Evolutionary conservation across 768 basidiomycete genomes (phyloP).

Genomic region (Suillus variegatus): DNA sequence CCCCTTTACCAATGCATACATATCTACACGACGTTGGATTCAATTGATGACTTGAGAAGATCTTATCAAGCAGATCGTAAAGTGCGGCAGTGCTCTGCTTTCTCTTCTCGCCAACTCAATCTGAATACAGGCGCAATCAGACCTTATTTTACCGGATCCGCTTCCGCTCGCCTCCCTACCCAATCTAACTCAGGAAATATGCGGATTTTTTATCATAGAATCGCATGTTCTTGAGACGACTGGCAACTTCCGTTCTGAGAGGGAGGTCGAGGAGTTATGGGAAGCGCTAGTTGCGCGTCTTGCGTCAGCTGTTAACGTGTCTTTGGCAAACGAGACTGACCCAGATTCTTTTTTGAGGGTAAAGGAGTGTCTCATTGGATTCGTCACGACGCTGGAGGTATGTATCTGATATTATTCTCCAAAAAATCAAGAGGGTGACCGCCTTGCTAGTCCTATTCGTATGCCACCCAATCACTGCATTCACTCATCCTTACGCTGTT

Average conservation of each 20-base stretch:
- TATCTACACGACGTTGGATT: constrained; percentile 90
- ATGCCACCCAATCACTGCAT: constrained; percentile 81
- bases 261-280: constrained; percentile 96
- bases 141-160: constrained; percentile 83
- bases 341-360: constrained; percentile 79
- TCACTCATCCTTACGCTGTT: constrained; percentile 86
- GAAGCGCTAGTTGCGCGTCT: constrained; percentile 79
- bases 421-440: constrained; percentile 6
- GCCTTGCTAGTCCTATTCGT: constrained; percentile 72
- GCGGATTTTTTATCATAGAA: constrained; percentile 98
- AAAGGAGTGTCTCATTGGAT: constrained; percentile 82
- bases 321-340: constrained; percentile 72
- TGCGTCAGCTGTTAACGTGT: constrained; percentile 69
- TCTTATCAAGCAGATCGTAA: constrained; percentile 98
- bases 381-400: constrained; percentile 93
- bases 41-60: constrained; percentile 84
- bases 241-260: constrained; percentile 83
- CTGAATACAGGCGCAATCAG: constrained; percentile 83
- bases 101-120: constrained; percentile 16
- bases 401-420: constrained; percentile 12
- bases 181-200: constrained; percentile 86
- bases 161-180: constrained; percentile 68
- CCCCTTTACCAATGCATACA: constrained; percentile 97
- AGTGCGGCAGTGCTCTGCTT: constrained; percentile 37
- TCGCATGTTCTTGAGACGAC: constrained; percentile 89